Percentiles rank a stretch among this genome's conserved stretches.
Evolutionary conservation across 148 eudicot species (phyloP).

Genomic region (Chenopodium suecicum): DNA sequence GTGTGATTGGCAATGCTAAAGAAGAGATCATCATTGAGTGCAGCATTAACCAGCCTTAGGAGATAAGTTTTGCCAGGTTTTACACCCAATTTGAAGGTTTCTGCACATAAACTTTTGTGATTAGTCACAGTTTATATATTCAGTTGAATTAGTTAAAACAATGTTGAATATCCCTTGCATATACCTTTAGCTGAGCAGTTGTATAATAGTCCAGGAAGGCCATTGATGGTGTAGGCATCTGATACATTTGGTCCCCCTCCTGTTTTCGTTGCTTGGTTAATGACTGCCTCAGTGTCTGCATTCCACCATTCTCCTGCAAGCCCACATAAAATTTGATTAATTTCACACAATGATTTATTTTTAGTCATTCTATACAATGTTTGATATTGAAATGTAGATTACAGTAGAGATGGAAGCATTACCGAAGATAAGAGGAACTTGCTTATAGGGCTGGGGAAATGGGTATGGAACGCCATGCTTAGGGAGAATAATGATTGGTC

Average conservation of each 20-base stretch:
- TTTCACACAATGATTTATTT: neutral
- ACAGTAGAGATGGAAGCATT: neutral
- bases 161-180: neutral
- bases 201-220: constrained; percentile 60
- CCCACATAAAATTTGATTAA: neutral
- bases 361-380: too few species aligned
- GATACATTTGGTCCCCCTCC: constrained; percentile 57
- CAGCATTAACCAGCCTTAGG: constrained; percentile 49
- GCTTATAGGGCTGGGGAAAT: constrained; percentile 44
- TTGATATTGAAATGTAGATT: neutral
- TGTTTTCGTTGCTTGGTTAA: constrained; percentile 43
- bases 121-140: neutral
- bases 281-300: constrained; percentile 46
- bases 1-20: constrained; percentile 58
- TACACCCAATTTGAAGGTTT: constrained; percentile 50
- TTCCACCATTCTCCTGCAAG: constrained; percentile 59
- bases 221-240: constrained; percentile 56
- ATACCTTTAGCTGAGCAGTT: constrained; percentile 48
- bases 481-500: constrained; percentile 53
- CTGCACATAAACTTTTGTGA: constrained; percentile 15
- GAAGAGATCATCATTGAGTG: constrained; percentile 57
- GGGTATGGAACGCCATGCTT: constrained; percentile 46
- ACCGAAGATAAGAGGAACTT: constrained; percentile 48
- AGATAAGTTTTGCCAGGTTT: constrained; percentile 49
- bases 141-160: neutral